Evolutionary conservation across 371 early-diverging fungal species (phyloP).

Genomic region (Apophysomyces trapeziformis): DNA sequence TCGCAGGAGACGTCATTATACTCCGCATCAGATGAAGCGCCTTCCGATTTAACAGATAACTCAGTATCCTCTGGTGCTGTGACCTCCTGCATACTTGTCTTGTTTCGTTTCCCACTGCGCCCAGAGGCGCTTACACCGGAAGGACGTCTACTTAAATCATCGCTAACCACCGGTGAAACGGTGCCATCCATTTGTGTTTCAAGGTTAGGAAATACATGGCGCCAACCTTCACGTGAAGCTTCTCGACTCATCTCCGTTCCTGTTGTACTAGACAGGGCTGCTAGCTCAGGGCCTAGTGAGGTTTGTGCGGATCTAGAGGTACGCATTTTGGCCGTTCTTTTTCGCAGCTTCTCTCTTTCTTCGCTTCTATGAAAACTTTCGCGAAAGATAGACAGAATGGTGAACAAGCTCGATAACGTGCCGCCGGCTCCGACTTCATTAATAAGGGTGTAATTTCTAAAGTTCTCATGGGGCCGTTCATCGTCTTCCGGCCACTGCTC

Average conservation of each 20-base stretch:
- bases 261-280: constrained; percentile 11
- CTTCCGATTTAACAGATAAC: neutral
- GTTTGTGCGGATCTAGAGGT: constrained; percentile 12
- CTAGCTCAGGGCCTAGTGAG: constrained; percentile 13
- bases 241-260: constrained; percentile 30
- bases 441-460: constrained; percentile 72
- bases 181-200: constrained; percentile 25
- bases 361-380: constrained; percentile 73
- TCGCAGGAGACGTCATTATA: neutral
- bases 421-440: constrained; percentile 92
- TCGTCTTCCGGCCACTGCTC: constrained; percentile 33
- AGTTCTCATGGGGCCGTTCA: constrained; percentile 32
- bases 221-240: constrained; percentile 41
- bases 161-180: neutral
- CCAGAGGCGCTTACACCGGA: neutral
- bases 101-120: neutral
- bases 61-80: neutral
- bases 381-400: constrained; percentile 89
- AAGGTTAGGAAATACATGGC: constrained; percentile 51
- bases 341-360: constrained; percentile 46
- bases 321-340: constrained; percentile 19
- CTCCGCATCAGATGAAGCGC: neutral
- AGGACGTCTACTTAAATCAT: neutral
- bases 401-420: constrained; percentile 90
- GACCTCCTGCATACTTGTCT: neutral